Evolutionary conservation across 805 yeast species (phyloP), one percentile per base, ranked within the genome.

Genomic region (Phaffomyces antillensis): DNA sequence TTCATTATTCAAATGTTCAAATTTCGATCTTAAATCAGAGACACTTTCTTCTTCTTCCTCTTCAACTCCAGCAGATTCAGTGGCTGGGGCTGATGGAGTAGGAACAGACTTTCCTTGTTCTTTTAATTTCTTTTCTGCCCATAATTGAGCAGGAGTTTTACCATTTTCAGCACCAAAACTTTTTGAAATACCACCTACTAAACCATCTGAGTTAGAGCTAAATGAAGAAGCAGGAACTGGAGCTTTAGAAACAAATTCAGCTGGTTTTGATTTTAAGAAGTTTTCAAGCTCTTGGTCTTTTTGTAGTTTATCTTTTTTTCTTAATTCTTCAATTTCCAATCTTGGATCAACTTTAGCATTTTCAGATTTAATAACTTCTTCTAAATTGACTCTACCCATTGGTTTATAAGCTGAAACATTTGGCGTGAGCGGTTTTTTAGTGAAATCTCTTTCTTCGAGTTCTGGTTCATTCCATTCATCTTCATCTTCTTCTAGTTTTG

Each of bases 91-190:
- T 23, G 51, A 23, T 5, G 54, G 42, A 13, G 56, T 54, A 28
- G 63, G 54, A 12, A 60, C 28, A 6, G 57, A 39, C 5, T 54
- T 46, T 28, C 56, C 63, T 34, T 59, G 51, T 13, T 58, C 51
- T 41, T 58, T 75, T 55, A 70, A 78, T 60, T 81, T 74, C 40
- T 88, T 95, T 59, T 83, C 96, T 23, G 96, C 97, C 97, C 97
- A 89, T 26, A 86, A 57, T 67, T 89, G 96, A 26, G 96, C 96
- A 23, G 97, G 96, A 8, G 96, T 85, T 64, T 87, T 86, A 49
- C 96, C 96, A 49, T 73, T 76, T 49, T 76, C 76, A 43, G 82
- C 67, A 50, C 77, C 93, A 61, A 76, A 83, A 54, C 65, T 65
- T 60, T 78, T 72, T 26, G 77, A 72, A 41, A 79, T 66, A 35